Evolutionary conservation across 345 rosid genomes (phyloP).

Genomic region (Noccaea caerulescens): DNA sequence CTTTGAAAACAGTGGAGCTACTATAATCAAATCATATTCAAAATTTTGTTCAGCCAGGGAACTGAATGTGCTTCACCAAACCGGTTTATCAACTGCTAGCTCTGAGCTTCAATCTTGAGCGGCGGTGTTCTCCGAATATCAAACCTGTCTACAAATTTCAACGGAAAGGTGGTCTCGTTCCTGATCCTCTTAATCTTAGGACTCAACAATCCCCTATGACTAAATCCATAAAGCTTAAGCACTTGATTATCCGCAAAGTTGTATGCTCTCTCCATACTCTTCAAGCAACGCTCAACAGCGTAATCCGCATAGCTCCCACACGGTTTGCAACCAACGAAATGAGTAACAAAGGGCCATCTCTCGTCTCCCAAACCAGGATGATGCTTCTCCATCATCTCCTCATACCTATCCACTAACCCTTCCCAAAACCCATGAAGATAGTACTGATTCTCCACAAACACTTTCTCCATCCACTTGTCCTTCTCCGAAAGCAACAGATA

Average conservation of each 20-base stretch:
- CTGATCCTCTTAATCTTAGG: constrained; percentile 91
- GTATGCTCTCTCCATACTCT: constrained; percentile 94
- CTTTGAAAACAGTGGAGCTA: constrained; percentile 10
- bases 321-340: constrained; percentile 94
- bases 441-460: constrained; percentile 84
- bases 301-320: constrained; percentile 98
- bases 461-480: constrained; percentile 85
- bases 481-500: constrained; percentile 82
- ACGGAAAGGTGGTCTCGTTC: constrained; percentile 74
- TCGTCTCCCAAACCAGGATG: constrained; percentile 95
- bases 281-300: constrained; percentile 82
- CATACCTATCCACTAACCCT: constrained; percentile 86
- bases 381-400: constrained; percentile 95
- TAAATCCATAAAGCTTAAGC: constrained; percentile 81
- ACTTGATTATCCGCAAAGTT: constrained; percentile 96
- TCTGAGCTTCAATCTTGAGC: constrained; percentile 42
- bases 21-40: constrained; percentile 6
- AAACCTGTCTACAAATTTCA: constrained; percentile 73
- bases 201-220: constrained; percentile 88
- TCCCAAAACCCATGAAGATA: constrained; percentile 95
- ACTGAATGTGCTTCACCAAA: constrained; percentile 5
- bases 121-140: constrained; percentile 63
- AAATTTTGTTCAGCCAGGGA: neutral
- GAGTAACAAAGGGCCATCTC: constrained; percentile 97
- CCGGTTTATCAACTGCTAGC: constrained; percentile 39